Evolutionary conservation across 2,329 filamentous ascomycete species (phyloP), one percentile per base, ranked within the genome.

Genomic region (Penicillium sp.): DNA sequence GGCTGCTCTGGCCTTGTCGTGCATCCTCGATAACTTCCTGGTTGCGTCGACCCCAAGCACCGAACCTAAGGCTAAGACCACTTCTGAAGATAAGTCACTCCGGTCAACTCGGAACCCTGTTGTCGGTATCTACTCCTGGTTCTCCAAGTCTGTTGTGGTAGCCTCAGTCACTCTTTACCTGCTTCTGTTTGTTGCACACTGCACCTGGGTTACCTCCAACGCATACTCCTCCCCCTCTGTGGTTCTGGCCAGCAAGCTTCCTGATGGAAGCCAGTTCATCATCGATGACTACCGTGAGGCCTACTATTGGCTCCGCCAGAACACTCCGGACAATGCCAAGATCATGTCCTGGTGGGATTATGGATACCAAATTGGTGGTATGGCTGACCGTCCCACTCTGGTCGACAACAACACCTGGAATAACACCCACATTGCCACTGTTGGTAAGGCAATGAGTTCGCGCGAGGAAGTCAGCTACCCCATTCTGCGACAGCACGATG

Each of bases 271-370:
- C 74, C 93, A 97, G 74, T 93, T 96, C 78, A 99, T 99, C 74
- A 99, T 99, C 70, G 94, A 99, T 72, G 94, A 99, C 76, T 99
- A 99, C 80, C 89, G 94, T 72, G 94, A 99, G 83, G 94, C 94
- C 2, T 99, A 99, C 80, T 96, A 99, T 80, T 99, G 94, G 94
- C 87, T 99, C 50, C 90, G 94, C 63, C 94, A 99, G 78, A 99
- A 99, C 81, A 99, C 95, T 10, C 84, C 89, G 60, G 85, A 93
- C 66, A 90, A 97, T 69, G 93, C 95, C 72, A 99, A 97, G 84
- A 89, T 99, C 73, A 97, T 97, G 93, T 94, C 93, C 1, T 99
- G 94, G 94, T 99, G 94, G 94, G 94, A 99, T 75, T 99, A 99
- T 71, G 94, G 94, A 65, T 99, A 99, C 81, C 94, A 99, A 80